Evolutionary conservation across 345 rosid genomes (phyloP).

Genomic region (Syzygium jambos): DNA sequence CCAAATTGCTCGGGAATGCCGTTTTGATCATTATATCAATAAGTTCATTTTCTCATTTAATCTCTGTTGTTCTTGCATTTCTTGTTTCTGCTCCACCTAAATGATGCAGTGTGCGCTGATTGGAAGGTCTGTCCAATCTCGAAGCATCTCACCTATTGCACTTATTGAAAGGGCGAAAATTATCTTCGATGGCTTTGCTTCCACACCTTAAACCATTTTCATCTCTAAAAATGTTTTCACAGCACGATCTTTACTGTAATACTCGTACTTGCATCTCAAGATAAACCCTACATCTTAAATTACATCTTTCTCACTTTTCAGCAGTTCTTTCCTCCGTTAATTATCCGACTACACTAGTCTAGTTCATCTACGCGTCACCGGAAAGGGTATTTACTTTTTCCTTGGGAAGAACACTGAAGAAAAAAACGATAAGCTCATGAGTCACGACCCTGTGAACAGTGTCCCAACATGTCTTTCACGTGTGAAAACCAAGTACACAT

Average conservation of each 20-base stretch:
- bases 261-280: background rate
- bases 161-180: background rate
- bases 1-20: no score
- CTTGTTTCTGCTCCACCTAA: background rate
- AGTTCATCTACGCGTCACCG: background rate
- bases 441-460: background rate
- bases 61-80: no score
- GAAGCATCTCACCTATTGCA: background rate
- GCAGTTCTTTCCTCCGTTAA: background rate
- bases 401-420: background rate
- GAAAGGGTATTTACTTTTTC: background rate
- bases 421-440: background rate
- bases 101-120: background rate
- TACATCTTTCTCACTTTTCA: background rate
- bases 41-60: no score
- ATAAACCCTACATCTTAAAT: background rate
- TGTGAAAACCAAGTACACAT: background rate
- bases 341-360: background rate
- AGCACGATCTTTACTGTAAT: background rate
- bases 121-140: background rate
- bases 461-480: background rate
- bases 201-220: background rate
- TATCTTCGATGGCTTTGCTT: background rate
- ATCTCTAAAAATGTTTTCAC: background rate
- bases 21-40: no score